Evolutionary conservation across 2,329 filamentous ascomycete species (phyloP).

Genomic region (Aspergillus sclerotialis): DNA sequence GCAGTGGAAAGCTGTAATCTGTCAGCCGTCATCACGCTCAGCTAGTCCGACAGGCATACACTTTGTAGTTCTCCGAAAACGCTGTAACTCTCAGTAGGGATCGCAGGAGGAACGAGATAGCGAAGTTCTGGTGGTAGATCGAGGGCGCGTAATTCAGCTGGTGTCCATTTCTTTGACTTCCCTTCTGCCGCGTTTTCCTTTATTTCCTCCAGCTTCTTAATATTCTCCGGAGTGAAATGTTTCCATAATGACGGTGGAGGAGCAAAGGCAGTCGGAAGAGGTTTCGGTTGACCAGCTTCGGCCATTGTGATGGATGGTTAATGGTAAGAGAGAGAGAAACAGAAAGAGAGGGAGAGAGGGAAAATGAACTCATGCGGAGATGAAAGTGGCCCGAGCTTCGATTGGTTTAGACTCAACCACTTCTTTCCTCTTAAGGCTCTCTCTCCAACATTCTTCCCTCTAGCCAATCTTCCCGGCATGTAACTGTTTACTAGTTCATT

Average conservation of each 20-base stretch:
- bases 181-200: slow-evolving; percentile 33
- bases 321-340: too few relatives aligned
- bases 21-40: slow-evolving; percentile 8
- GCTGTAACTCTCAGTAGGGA: slow-evolving; percentile 65
- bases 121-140: slow-evolving; percentile 64
- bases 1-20: slow-evolving; percentile 46
- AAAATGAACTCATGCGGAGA: not conserved
- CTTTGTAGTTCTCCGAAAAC: slow-evolving; percentile 65
- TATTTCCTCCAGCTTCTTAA: slow-evolving; percentile 51
- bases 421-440: not conserved
- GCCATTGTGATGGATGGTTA: slow-evolving; percentile 48
- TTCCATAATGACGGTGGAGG: slow-evolving; percentile 86
- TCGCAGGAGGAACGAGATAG: slow-evolving; percentile 72
- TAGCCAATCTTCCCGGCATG: too few relatives aligned
- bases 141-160: slow-evolving; percentile 26
- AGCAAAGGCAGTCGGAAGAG: slow-evolving; percentile 63
- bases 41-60: slow-evolving; percentile 38
- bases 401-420: not conserved
- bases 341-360: not conserved
- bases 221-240: slow-evolving; percentile 72
- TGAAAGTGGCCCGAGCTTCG: slow-evolving; percentile 13
- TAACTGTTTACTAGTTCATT: not conserved
- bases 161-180: slow-evolving; percentile 25
- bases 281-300: slow-evolving; percentile 43
- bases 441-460: not conserved